Evolutionary conservation across 148 eudicot genomes (phyloP).

Genomic region (Rhododendron mucronatum): DNA sequence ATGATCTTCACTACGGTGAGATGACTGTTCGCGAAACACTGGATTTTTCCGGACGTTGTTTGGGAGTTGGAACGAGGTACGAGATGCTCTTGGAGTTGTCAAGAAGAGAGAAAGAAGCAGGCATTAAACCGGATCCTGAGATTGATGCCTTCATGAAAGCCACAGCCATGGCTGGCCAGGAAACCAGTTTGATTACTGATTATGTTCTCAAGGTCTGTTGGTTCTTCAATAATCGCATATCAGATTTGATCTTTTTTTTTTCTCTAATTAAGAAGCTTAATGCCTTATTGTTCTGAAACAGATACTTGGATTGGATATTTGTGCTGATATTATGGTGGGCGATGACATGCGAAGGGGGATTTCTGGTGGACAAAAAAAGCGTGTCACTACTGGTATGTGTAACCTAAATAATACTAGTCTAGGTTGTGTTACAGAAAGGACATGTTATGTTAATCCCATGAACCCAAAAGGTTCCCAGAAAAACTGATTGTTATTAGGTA

Average conservation of each 20-base stretch:
- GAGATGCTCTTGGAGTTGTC: slow-evolving; percentile 26
- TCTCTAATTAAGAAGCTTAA: not conserved
- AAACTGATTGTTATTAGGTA: not conserved
- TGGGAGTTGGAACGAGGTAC: slow-evolving; percentile 38
- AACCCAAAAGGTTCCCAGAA: not conserved
- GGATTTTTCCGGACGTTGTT: slow-evolving; percentile 35
- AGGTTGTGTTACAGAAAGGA: not conserved
- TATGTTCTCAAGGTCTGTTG: slow-evolving; percentile 33
- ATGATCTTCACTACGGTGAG: slow-evolving; percentile 36
- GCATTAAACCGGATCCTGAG: slow-evolving; percentile 29
- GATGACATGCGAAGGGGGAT: not conserved
- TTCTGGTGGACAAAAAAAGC: slow-evolving; percentile 2
- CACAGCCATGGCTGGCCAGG: slow-evolving; percentile 24
- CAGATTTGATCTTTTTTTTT: not conserved
- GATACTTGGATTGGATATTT: not conserved
- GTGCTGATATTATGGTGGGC: not conserved
- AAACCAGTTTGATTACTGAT: slow-evolving; percentile 33
- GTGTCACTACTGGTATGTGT: not conserved
- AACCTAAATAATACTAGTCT: not conserved
- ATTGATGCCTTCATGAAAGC: slow-evolving; percentile 38
- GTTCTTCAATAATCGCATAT: not conserved
- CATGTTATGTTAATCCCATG: not conserved
- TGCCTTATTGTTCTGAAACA: not conserved
- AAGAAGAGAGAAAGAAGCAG: slow-evolving; percentile 28
- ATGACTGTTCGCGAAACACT: slow-evolving; percentile 39